These are phyloP conservation scores for Leccinum broughii DNA, from an alignment of 768 basidiomycete genomes.

Conservation along the genomic window DNA sequence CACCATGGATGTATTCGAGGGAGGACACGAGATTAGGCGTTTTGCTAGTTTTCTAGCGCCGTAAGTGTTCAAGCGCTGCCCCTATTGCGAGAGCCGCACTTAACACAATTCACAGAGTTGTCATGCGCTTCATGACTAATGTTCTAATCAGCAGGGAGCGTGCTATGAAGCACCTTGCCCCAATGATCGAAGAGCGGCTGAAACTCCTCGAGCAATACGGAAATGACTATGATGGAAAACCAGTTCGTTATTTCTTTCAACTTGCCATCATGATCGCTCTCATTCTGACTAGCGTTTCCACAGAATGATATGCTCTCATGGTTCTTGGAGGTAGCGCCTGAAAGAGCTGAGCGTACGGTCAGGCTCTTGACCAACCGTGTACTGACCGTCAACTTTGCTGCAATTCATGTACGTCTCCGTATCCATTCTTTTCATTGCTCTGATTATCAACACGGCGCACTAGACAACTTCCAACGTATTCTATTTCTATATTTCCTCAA, in stretches of 20 bases:
- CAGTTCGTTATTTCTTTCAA: neutral
- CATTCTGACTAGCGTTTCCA: neutral
- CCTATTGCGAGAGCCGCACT: neutral
- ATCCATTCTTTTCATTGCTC: neutral
- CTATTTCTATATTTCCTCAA: neutral
- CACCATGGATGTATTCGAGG: neutral
- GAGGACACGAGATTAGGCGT: neutral
- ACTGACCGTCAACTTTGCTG: neutral
- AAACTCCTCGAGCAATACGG: neutral
- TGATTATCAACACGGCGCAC: neutral
- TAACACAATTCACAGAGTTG: neutral
- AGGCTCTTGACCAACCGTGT: neutral
- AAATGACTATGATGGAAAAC: neutral
- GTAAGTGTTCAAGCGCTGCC: neutral
- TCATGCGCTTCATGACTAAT: neutral
- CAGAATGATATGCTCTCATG: neutral
- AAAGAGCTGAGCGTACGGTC: neutral
- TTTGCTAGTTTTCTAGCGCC: neutral
- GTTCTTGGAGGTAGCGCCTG: neutral
- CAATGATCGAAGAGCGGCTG: neutral
- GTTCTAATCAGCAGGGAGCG: neutral
- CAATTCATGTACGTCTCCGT: slow-evolving; percentile 16
- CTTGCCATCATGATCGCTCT: neutral
- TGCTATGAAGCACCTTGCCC: neutral
- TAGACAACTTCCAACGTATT: neutral